A percentile compares a stretch with the other conserved stretches of the same genome.
Evolutionary conservation across 768 basidiomycete species (phyloP).

Genomic region (Hydnomerulius pinastri): DNA sequence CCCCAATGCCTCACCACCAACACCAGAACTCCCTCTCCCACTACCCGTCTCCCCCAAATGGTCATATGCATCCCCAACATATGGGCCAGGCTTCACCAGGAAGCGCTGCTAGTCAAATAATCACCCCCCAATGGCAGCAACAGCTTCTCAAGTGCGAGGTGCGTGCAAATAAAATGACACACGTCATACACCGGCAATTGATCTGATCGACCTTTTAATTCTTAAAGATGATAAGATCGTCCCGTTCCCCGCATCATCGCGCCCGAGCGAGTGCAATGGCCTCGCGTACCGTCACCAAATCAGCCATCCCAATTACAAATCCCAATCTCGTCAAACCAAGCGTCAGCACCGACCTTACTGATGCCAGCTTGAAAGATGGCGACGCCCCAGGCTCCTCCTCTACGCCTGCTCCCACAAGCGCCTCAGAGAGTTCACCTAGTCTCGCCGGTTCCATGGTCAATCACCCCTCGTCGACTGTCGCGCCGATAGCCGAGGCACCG

Average conservation of each 20-base stretch:
- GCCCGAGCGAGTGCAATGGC: conserved; percentile 96
- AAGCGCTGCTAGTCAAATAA: conserved; percentile 55
- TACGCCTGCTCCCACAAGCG: conserved; percentile 33
- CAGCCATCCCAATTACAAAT: conserved; percentile 90
- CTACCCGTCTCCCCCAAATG: conserved; percentile 78
- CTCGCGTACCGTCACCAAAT: conserved; percentile 81
- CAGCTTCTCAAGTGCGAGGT: conserved; percentile 93
- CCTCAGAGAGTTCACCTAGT: conserved; percentile 38
- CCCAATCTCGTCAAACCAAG: conserved; percentile 68
- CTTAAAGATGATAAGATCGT: conserved; percentile 75
- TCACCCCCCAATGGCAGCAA: conserved; percentile 89
- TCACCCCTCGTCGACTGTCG: conserved; percentile 77
- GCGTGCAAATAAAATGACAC: conserved; percentile 35
- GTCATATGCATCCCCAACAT: conserved; percentile 60
- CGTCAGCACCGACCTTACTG: conserved; percentile 29
- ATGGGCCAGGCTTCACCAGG: conserved; percentile 62
- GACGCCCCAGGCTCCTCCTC: conserved; percentile 29
- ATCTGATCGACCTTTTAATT: conserved; percentile 24
- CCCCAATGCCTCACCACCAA: conserved; percentile 65
- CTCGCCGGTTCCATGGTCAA: conserved; percentile 39
- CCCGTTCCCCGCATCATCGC: conserved; percentile 89
- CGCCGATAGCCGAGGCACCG: conserved; percentile 68
- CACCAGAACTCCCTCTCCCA: conserved; percentile 81
- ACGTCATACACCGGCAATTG: conserved; percentile 15
- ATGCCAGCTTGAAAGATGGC: conserved; percentile 26